phyloP scores from a whole-genome alignment of 441 rosid genomes.

The Gossypium gossypioides region DNA sequence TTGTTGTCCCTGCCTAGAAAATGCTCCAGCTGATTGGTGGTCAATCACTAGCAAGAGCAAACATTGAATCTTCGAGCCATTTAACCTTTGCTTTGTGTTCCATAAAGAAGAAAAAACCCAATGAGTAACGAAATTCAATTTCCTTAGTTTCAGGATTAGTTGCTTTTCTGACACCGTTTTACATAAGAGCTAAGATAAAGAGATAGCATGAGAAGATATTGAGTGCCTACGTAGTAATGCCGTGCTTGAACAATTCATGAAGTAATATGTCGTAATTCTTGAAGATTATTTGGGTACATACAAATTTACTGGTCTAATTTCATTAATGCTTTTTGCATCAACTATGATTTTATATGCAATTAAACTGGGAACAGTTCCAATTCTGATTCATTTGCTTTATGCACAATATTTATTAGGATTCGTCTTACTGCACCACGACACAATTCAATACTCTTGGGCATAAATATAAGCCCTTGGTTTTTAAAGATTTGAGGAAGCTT shows the following conservation, averaged over 20 bases:
- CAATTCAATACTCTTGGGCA: constrained; percentile 50
- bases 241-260: background rate
- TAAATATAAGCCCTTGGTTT: constrained; percentile 51
- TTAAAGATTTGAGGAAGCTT: constrained; percentile 61
- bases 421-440: constrained; percentile 52
- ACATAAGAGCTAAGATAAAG: background rate
- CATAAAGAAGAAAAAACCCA: background rate
- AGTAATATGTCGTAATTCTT: background rate
- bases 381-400: constrained; percentile 3
- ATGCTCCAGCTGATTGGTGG: background rate
- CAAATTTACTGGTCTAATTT: background rate
- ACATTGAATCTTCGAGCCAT: background rate
- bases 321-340: background rate
- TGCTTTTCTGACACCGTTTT: background rate
- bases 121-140: background rate
- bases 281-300: background rate
- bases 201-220: background rate
- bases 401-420: constrained; percentile 37
- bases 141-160: background rate
- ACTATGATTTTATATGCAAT: background rate
- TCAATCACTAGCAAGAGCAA: background rate
- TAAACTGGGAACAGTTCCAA: background rate
- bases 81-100: background rate
- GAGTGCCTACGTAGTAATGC: background rate
- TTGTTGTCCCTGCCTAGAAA: background rate